Base-by-base conservation (phyloP, 805 yeast genomes). In the Lachancea cidri region DNA sequence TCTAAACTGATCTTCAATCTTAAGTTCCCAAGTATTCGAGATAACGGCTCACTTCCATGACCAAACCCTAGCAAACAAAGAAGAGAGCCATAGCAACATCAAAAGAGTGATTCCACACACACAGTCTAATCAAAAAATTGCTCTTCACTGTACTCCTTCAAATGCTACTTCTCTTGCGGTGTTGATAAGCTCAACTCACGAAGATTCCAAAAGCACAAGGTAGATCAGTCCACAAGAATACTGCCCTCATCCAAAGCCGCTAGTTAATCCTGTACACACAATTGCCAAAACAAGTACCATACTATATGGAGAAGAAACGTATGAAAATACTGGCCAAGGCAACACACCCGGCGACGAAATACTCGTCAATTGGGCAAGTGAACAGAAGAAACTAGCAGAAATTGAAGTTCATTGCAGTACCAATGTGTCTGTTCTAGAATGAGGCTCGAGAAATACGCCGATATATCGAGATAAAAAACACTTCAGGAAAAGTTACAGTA, bases 291-390 rank as follows among this genome's bases (percentile, higher is more conserved):
- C 22, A 30, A 38, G 31, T 36, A 29, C 44, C 57, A 49, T 46
- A 53, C 55, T 57, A 17, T 60, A 60, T 60, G 60, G 65, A 43
- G 44, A 54, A 33, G 54, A 50, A 54, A 57, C 52, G 50, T 33
- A 44, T 52, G 57, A 49, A 46, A 22, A 45, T 9, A 41, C 30
- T 31, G 17, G 33, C 17, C 17, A n/a, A 18, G 17, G 5, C 29
- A 20, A 36, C 24, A 29, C 43, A 29, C 43, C 36, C 43, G 43
- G 43, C 35, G 41, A 36, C 30, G 43, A 43, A 38, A 43, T 30
- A 35, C 41, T 39, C 46, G 31, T 38, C 39, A 39, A 29, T 29
- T 38, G 44, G 30, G 37, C 39, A 40, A 27, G 11, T 8, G 33
- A n/a, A n/a, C 6, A 14, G n/a, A 7, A 30, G 17, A 7, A 7